These are phyloP conservation scores for Eutrema heterophyllum DNA, from an alignment of 345 rosid species.

Conservation along the genomic window DNA sequence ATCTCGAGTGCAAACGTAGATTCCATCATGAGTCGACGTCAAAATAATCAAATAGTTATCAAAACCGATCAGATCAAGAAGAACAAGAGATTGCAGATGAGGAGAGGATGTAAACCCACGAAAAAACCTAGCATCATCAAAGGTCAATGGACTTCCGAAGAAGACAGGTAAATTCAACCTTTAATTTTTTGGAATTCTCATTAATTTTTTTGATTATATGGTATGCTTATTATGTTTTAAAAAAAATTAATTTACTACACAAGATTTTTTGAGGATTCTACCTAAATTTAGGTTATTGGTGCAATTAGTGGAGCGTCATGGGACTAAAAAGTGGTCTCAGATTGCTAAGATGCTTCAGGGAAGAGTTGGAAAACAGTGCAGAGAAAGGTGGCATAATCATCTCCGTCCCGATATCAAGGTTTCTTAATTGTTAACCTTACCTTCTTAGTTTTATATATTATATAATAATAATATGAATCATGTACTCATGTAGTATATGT, in stretches of 20 bases:
- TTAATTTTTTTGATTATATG: neutral
- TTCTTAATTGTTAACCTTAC: neutral
- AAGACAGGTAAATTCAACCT: constrained; percentile 42
- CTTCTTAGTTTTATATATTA: neutral
- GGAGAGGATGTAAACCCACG: constrained; percentile 11
- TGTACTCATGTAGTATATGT: neutral
- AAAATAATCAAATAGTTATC: neutral
- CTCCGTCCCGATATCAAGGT: constrained; percentile 92
- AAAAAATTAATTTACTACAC: neutral
- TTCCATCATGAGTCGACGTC: neutral
- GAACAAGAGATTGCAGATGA: constrained; percentile 20
- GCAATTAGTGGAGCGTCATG: constrained; percentile 58
- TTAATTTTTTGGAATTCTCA: neutral
- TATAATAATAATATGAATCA: neutral
- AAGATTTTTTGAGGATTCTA: neutral
- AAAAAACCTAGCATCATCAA: constrained; percentile 41
- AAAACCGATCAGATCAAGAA: constrained; percentile 16
- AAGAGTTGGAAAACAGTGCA: constrained; percentile 89
- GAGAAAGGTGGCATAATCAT: constrained; percentile 99
- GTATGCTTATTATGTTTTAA: neutral
- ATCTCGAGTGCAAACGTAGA: neutral
- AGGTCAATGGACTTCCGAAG: constrained; percentile 69
- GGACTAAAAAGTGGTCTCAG: constrained; percentile 78
- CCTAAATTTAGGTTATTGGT: constrained; percentile 42
- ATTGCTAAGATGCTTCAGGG: constrained; percentile 81